Conservation (phyloP, 495 filamentous ascomycete species). For the Penicillium nucicola region DNA sequence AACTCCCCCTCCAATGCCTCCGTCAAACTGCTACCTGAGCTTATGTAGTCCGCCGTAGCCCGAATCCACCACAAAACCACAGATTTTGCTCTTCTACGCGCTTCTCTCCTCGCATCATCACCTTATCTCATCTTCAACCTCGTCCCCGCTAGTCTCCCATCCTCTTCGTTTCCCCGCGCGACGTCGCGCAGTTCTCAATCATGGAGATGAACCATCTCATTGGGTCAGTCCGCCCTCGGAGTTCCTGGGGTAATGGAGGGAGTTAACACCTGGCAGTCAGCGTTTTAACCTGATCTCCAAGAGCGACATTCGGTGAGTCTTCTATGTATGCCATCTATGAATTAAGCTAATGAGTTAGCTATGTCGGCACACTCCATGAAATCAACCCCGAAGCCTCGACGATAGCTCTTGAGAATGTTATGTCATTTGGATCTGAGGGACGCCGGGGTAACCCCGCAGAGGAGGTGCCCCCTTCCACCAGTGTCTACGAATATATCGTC, state of each 20-base stretch:
- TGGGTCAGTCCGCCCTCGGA: conserved; percentile 43
- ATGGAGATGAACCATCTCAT: conserved; percentile 56
- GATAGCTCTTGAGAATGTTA: conserved; percentile 92
- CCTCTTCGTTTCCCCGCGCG: conserved; percentile 31
- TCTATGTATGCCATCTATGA: conserved; percentile 1
- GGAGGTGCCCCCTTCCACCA: conserved; percentile 75
- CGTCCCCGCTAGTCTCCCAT: conserved; percentile 5
- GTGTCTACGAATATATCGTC: conserved; percentile 97
- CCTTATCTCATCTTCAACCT: not conserved
- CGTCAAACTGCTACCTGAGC: conserved; percentile 34
- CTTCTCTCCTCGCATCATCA: conserved; percentile 21
- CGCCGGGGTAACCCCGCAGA: conserved; percentile 72
- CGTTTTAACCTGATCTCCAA: conserved; percentile 78
- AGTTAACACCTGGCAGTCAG: conserved; percentile 50
- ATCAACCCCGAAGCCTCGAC: conserved; percentile 97
- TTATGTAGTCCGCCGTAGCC: conserved; percentile 37
- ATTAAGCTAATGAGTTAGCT: conserved; percentile 53
- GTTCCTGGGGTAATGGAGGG: conserved; percentile 31
- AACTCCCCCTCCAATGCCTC: conserved; percentile 5
- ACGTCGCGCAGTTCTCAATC: conserved; percentile 30
- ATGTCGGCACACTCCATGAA: conserved; percentile 92
- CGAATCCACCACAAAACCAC: conserved; percentile 36
- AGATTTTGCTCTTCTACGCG: conserved; percentile 26
- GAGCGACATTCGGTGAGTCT: conserved; percentile 86
- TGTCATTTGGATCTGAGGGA: conserved; percentile 89